Percentiles rank a stretch among this genome's conserved stretches.
These are phyloP conservation scores for Kodamaea arcana DNA, from an alignment of 1,139 yeast genomes.

Conservation along the genomic window DNA sequence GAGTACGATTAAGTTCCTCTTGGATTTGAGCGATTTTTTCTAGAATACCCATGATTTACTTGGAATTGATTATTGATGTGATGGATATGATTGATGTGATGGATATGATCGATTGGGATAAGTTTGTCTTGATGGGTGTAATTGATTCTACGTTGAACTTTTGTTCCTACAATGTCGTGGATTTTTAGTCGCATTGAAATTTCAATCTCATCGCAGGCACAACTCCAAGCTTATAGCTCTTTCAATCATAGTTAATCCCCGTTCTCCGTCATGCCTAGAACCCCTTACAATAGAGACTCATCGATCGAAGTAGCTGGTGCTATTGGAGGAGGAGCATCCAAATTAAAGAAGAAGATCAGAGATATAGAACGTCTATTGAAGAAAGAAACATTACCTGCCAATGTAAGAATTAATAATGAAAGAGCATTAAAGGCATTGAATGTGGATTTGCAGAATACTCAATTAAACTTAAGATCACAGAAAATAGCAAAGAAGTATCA, in stretches of 20 bases:
- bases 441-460: constrained; percentile 58
- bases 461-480: constrained; percentile 47
- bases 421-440: constrained; percentile 76
- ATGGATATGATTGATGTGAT: no score
- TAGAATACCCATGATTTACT: constrained; percentile 16
- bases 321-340: constrained; percentile 41
- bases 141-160: no score
- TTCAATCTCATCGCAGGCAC: background rate
- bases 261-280: constrained; percentile 15
- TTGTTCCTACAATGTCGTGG: no score
- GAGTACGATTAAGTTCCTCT: constrained; percentile 91
- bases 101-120: no score
- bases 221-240: background rate
- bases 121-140: no score
- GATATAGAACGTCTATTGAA: constrained; percentile 72
- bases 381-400: constrained; percentile 65
- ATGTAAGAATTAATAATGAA: constrained; percentile 75
- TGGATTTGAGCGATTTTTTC: constrained; percentile 89
- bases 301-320: constrained; percentile 27
- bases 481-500: constrained; percentile 77
- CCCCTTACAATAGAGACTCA: constrained; percentile 12
- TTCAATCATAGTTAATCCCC: no score
- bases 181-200: background rate
- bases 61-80: no score
- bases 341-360: constrained; percentile 79